phyloP scores from a whole-genome alignment of 1,284 basidiomycete species.

The Cryptococcus sp. region DNA sequence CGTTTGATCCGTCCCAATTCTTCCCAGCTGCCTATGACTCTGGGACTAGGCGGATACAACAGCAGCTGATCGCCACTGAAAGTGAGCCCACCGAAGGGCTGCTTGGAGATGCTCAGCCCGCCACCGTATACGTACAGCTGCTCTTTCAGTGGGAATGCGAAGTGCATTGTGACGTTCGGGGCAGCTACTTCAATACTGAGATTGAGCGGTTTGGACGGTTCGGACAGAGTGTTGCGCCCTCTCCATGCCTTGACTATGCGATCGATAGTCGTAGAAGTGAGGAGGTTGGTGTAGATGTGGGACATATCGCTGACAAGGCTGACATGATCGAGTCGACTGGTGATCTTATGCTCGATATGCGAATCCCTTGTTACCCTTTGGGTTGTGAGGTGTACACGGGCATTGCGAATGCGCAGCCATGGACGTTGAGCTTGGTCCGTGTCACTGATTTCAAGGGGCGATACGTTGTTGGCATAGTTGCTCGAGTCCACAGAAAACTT shows the following conservation, averaged over 20 bases:
- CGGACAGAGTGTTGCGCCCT: conserved; percentile 11
- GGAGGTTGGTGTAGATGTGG: conserved; percentile 71
- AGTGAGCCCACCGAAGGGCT: conserved; percentile 21
- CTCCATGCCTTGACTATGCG: conserved; percentile 21
- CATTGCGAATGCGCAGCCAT: conserved; percentile 43
- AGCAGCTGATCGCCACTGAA: conserved; percentile 50
- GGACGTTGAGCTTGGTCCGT: conserved; percentile 48
- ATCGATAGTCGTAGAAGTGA: conserved; percentile 60
- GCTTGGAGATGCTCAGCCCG: conserved; percentile 28
- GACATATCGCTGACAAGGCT: conserved; percentile 63
- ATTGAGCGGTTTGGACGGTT: conserved; percentile 16
- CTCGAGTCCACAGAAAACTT: conserved; percentile 4
- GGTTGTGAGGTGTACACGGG: conserved; percentile 34
- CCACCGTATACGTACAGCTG: conserved; percentile 40
- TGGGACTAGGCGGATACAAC: conserved; percentile 55
- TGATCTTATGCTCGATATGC: conserved; percentile 27
- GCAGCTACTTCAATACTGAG: conserved; percentile 38
- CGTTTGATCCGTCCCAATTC: conserved; percentile 69
- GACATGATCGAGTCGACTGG: conserved; percentile 33
- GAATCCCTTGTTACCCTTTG: conserved; percentile 13
- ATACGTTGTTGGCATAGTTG: conserved; percentile 28
- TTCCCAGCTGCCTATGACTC: conserved; percentile 65
- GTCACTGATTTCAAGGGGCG: conserved; percentile 38
- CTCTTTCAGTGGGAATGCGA: conserved; percentile 49
- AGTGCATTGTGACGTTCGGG: conserved; percentile 36